A percentile compares a stretch with the other conserved stretches of the same genome.
These are phyloP conservation scores for Xylaria sp. DNA, from an alignment of 495 filamentous ascomycete genomes.

Conservation along the genomic window DNA sequence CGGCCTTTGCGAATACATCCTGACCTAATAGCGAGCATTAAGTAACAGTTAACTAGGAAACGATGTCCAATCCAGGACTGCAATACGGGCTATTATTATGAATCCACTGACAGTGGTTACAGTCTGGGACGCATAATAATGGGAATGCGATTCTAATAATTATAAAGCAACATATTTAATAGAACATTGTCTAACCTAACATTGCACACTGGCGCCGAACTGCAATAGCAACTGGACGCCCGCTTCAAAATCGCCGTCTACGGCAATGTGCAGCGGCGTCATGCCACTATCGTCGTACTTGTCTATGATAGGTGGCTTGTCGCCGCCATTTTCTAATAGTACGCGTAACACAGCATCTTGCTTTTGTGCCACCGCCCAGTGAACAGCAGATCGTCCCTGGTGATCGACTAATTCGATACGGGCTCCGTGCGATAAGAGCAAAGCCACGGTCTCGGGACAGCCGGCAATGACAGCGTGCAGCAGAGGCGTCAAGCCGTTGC, in stretches of 20 bases:
- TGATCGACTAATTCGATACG: slow-evolving; percentile 2
- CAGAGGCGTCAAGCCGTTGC: slow-evolving; percentile 38
- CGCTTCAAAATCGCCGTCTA: not conserved
- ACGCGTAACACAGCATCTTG: not conserved
- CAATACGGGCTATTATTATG: not conserved
- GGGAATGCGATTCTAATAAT: not conserved
- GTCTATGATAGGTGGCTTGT: not conserved
- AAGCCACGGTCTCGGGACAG: slow-evolving; percentile 23
- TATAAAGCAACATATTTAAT: not conserved
- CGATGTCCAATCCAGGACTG: not conserved
- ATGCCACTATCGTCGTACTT: not conserved
- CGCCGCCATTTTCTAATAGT: not conserved
- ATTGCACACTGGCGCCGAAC: slow-evolving; percentile 1
- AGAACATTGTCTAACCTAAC: not conserved
- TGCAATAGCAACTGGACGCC: slow-evolving; percentile 9
- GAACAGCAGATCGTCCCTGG: not conserved
- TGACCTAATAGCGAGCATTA: not conserved
- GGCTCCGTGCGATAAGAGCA: slow-evolving; percentile 35
- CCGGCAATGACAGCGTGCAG: slow-evolving; percentile 31
- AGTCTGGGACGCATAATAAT: not conserved
- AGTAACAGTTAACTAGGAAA: not conserved
- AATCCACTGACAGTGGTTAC: not conserved
- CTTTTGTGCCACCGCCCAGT: not conserved
- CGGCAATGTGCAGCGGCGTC: slow-evolving; percentile 3
- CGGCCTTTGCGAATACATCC: not conserved